Conservation (phyloP, 345 rosid genomes). For the Theobroma cacao region DNA sequence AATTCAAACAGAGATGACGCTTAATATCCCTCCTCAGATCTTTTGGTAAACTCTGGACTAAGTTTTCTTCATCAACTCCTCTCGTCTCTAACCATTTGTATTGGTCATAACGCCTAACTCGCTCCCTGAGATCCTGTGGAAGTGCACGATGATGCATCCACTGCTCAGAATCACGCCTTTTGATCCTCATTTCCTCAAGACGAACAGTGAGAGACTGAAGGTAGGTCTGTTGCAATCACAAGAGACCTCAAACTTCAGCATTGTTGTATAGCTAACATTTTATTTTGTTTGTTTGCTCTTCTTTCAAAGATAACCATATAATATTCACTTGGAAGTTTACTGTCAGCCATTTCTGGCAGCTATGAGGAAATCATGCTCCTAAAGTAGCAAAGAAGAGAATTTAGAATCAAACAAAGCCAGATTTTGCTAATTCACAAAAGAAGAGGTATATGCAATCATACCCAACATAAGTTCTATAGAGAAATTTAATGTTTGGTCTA, state of each 20-base stretch:
- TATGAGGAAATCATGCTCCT: neutral
- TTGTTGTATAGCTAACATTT: neutral
- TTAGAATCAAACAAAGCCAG: too few species aligned
- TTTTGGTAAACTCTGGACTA: slow-evolving; percentile 77
- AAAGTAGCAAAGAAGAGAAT: too few species aligned
- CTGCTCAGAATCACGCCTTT: slow-evolving; percentile 87
- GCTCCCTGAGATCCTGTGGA: slow-evolving; percentile 65
- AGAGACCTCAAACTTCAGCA: neutral
- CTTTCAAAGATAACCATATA: neutral
- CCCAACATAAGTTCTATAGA: too few species aligned
- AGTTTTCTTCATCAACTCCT: slow-evolving; percentile 71
- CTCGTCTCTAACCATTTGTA: slow-evolving; percentile 79
- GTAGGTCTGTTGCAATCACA: slow-evolving; percentile 59
- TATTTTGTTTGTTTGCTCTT: neutral
- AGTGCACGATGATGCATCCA: slow-evolving; percentile 96
- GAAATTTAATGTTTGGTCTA: too few species aligned
- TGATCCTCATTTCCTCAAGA: slow-evolving; percentile 91
- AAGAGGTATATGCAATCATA: too few species aligned
- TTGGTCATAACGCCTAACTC: slow-evolving; percentile 67
- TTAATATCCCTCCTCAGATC: slow-evolving; percentile 87
- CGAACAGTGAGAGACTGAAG: slow-evolving; percentile 78
- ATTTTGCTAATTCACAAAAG: too few species aligned
- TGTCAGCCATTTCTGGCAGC: neutral
- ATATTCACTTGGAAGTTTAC: neutral
- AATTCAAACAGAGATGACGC: slow-evolving; percentile 77